Percentiles rank a stretch among this genome's conserved stretches.
phyloP scores from a whole-genome alignment of 2,329 filamentous ascomycete species.

The Fusarium pilosicola region DNA sequence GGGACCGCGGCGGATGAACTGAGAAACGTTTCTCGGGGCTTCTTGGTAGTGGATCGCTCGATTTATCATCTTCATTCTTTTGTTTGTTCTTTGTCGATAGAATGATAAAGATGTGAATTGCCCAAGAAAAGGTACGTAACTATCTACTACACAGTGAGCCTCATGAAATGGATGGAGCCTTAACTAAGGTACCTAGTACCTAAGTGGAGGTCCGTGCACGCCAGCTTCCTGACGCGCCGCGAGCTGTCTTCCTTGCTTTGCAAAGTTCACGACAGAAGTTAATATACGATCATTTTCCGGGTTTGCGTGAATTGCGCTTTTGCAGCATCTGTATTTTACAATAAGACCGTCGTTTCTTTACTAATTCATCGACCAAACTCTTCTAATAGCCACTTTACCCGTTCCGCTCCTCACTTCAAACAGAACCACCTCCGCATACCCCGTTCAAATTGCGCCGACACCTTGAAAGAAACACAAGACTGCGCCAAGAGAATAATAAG shows the following conservation, averaged over 20 bases:
- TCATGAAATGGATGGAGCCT: neutral
- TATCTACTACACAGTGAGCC: constrained; percentile 1
- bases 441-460: constrained; percentile 29
- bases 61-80: neutral
- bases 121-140: neutral
- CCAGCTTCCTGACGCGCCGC: constrained; percentile 38
- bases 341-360: neutral
- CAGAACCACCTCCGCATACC: constrained; percentile 15
- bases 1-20: neutral
- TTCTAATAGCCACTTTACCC: neutral
- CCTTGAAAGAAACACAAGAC: constrained; percentile 21
- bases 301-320: constrained; percentile 32
- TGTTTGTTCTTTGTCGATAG: neutral
- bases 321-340: constrained; percentile 4
- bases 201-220: constrained; percentile 26
- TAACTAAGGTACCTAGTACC: no score
- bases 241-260: constrained; percentile 29
- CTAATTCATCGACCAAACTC: neutral
- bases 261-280: constrained; percentile 30
- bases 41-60: neutral
- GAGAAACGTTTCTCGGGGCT: neutral
- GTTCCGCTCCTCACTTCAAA: neutral
- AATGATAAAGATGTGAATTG: neutral
- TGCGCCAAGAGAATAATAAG: constrained; percentile 16
- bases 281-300: constrained; percentile 9